phyloP scores from a whole-genome alignment of 768 basidiomycete genomes.

The Galerina sulciceps region DNA sequence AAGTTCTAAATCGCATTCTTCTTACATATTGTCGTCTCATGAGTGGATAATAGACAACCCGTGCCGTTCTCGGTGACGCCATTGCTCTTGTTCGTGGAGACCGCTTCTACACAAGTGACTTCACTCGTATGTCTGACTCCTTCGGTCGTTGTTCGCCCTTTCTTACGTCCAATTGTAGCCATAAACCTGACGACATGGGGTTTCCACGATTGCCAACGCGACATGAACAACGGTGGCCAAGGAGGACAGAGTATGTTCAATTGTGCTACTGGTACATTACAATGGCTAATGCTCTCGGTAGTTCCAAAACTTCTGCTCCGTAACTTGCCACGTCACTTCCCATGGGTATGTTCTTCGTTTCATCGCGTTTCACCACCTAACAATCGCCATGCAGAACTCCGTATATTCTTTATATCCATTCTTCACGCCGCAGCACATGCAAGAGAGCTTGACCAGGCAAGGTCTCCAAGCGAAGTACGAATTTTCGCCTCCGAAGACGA shows the following conservation, averaged over 20 bases:
- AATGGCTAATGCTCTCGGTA: not conserved
- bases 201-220: constrained; percentile 8
- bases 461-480: constrained; percentile 2
- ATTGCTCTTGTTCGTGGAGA: constrained; percentile 10
- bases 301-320: constrained; percentile 10
- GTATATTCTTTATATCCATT: constrained; percentile 8
- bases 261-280: no score
- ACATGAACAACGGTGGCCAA: constrained; percentile 11
- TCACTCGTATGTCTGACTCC: constrained; percentile 5
- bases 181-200: constrained; percentile 11
- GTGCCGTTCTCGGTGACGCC: constrained; percentile 15
- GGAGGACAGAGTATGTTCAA: constrained; percentile 3
- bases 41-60: not conserved
- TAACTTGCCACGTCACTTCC: constrained; percentile 7
- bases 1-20: not conserved
- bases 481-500: not conserved
- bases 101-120: constrained; percentile 10
- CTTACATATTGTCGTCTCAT: not conserved
- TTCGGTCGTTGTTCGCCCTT: not conserved
- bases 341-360: not conserved
- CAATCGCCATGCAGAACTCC: not conserved
- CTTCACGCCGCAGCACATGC: constrained; percentile 12
- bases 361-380: not conserved
- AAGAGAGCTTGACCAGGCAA: constrained; percentile 1
- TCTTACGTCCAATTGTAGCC: not conserved